These are phyloP conservation scores for Diversispora epigaea DNA, from an alignment of 192 early-diverging fungal species.

Conservation along the genomic window DNA sequence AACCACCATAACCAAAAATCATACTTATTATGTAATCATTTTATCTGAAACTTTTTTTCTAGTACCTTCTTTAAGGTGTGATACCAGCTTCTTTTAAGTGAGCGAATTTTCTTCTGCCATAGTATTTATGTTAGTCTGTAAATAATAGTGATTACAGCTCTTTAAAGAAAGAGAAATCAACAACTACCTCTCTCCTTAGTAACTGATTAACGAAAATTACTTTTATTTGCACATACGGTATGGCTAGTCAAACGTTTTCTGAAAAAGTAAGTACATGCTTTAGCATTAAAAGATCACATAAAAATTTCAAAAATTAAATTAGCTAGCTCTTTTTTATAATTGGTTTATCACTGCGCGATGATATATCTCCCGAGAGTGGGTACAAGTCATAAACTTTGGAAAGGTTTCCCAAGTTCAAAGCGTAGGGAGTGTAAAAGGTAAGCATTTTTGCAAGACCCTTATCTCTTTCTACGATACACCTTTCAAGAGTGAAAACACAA, in stretches of 20 bases:
- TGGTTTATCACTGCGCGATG: constrained; percentile 29
- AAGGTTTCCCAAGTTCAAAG: constrained; percentile 24
- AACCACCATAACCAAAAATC: neutral
- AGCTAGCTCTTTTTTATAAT: constrained; percentile 24
- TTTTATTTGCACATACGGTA: no score
- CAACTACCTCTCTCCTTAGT: neutral
- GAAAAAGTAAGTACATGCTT: no score
- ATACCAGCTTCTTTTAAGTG: neutral
- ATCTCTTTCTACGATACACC: no score
- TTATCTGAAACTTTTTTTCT: neutral
- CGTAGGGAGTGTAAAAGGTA: constrained; percentile 17
- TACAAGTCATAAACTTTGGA: constrained; percentile 29
- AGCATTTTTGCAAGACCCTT: constrained; percentile 24
- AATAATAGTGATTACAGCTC: neutral
- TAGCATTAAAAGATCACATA: no score
- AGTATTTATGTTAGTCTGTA: neutral
- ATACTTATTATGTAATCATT: neutral
- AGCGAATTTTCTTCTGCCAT: neutral
- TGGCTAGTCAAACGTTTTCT: neutral
- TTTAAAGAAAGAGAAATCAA: neutral
- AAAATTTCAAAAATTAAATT: neutral
- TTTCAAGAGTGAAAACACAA: neutral
- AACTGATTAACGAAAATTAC: neutral
- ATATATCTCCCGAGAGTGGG: constrained; percentile 21
- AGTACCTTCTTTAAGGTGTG: neutral